These are phyloP conservation scores for Pleurotus salmoneostramineus DNA, from an alignment of 768 basidiomycete species.

Conservation along the genomic window DNA sequence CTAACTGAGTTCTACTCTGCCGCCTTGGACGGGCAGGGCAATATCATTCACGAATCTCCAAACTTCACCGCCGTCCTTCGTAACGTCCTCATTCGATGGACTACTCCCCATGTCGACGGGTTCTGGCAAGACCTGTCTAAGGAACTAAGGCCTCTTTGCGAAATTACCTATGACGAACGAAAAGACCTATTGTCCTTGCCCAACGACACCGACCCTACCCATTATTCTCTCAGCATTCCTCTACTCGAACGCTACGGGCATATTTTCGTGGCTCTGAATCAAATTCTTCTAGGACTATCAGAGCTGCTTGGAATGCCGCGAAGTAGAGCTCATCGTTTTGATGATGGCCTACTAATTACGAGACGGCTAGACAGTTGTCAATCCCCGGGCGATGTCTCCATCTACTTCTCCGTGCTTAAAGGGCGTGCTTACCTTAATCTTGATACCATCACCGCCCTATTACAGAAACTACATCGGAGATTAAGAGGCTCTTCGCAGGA, in stretches of 20 bases:
- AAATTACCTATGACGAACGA: background rate
- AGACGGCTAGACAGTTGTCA: background rate
- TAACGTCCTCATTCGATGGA: conserved; percentile 8
- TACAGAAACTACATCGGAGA: background rate
- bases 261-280: background rate
- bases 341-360: background rate
- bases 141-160: background rate
- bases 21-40: conserved; percentile 6
- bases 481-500: background rate
- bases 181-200: background rate
- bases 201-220: background rate
- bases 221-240: background rate
- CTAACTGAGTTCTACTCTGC: background rate
- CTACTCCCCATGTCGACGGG: background rate
- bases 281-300: background rate
- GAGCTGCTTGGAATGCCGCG: background rate
- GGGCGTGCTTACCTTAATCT: background rate
- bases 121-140: background rate
- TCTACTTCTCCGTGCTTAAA: background rate
- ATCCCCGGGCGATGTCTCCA: background rate
- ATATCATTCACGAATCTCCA: no score
- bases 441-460: background rate
- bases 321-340: background rate
- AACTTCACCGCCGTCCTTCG: background rate
- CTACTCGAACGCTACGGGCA: background rate